Conservation (phyloP, 2,329 filamentous ascomycete species). For the Fusarium acutatum region DNA sequence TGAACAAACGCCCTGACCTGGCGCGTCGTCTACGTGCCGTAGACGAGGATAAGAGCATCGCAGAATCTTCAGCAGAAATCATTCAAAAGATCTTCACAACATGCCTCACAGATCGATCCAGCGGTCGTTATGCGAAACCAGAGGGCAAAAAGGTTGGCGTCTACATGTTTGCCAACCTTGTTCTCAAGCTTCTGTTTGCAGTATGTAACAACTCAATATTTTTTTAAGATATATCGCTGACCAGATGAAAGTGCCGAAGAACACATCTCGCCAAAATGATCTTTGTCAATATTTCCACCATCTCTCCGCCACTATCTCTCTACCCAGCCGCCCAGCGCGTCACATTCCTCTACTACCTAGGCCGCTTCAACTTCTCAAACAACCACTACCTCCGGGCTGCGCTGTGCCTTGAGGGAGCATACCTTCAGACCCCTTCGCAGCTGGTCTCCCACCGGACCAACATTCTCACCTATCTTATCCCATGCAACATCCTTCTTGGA, state of each 20-base stretch:
- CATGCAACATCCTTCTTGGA: constrained; percentile 84
- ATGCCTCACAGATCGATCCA: constrained; percentile 82
- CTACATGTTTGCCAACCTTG: constrained; percentile 91
- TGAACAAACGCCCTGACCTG: constrained; percentile 83
- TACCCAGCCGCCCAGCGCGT: constrained; percentile 89
- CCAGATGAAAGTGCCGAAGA: constrained; percentile 70
- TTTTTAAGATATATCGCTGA: not conserved
- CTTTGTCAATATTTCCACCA: constrained; percentile 85
- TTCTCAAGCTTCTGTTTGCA: constrained; percentile 86
- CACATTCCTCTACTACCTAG: constrained; percentile 94
- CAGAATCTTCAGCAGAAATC: constrained; percentile 87
- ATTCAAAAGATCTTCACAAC: constrained; percentile 92
- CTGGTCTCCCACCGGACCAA: constrained; percentile 78
- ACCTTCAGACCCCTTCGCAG: constrained; percentile 68
- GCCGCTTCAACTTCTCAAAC: constrained; percentile 87
- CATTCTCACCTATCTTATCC: constrained; percentile 85
- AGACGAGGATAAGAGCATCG: constrained; percentile 76
- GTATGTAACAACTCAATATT: constrained; percentile 51
- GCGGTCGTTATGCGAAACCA: constrained; percentile 71
- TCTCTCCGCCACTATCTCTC: constrained; percentile 80
- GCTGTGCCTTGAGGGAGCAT: constrained; percentile 79
- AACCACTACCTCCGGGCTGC: constrained; percentile 83
- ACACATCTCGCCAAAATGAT: constrained; percentile 86
- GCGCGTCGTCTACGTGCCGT: constrained; percentile 70
- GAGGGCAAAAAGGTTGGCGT: constrained; percentile 89